A percentile compares a stretch with the other conserved stretches of the same genome.
phyloP scores from a whole-genome alignment of 2,329 filamentous ascomycete species.

The Cytospora paraplurivora region DNA sequence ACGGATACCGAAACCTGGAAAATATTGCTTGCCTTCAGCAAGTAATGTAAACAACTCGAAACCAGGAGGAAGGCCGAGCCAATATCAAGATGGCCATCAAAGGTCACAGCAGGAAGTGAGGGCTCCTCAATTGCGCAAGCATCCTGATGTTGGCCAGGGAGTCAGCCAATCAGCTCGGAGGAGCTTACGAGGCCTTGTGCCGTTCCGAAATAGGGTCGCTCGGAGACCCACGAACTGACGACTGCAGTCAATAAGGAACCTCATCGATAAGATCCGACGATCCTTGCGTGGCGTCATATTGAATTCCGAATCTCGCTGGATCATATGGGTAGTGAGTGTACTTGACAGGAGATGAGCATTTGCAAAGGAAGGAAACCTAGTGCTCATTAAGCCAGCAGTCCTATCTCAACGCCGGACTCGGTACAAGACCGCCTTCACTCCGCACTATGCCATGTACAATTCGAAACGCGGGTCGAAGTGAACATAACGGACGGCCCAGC shows the following conservation, averaged over 20 bases:
- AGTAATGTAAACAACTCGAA: neutral
- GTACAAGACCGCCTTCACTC: neutral
- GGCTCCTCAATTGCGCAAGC: constrained; percentile 27
- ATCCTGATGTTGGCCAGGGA: constrained; percentile 18
- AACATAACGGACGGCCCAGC: neutral
- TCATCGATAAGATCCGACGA: constrained; percentile 8
- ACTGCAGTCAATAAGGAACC: neutral
- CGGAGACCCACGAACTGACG: constrained; percentile 23
- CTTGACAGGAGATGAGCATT: neutral
- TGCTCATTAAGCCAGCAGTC: neutral
- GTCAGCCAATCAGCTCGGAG: constrained; percentile 33
- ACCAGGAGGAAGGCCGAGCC: neutral
- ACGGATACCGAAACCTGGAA: neutral
- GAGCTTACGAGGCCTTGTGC: constrained; percentile 38
- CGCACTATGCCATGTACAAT: no score
- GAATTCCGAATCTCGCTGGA: neutral
- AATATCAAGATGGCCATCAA: neutral
- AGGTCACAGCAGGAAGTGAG: neutral
- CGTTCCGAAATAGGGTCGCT: constrained; percentile 26
- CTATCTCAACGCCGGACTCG: neutral
- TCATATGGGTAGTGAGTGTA: no score
- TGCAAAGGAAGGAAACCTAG: neutral
- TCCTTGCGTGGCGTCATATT: constrained; percentile 4
- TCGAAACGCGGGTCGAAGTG: no score
- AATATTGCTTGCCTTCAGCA: neutral